Base-by-base conservation (phyloP, 1,284 basidiomycete species). In the Earliella scabrosa region DNA sequence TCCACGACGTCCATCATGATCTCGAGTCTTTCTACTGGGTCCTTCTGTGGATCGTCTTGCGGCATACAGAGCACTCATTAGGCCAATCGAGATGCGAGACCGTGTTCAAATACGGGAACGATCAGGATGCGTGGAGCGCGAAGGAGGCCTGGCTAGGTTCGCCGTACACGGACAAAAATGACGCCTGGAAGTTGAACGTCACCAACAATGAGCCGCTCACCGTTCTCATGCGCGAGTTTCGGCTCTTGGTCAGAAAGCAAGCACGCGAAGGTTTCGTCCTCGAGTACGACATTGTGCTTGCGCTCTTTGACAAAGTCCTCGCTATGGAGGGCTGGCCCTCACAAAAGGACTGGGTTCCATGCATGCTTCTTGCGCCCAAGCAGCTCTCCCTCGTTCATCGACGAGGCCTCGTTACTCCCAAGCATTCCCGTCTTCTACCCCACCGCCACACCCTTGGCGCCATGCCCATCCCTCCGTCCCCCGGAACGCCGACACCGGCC, bases 21-120 rank as follows among this genome's bases (percentile, higher is more conserved):
- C 43, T 60, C 8, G 56, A 63, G 21, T 58, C 59, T 1, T 60
- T 59, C 54, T 61, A 52, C 52, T 63, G 62, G 62, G 45, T 63
- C 3, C 43, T 63, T 2, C 20, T 61, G 11, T 61, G 59, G 56
- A 21, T 57, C 4, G 50, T 61, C 8, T 38, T 61, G 3, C 50
- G 48, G 1, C 54, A 60, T 31, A 56, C 54, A 24, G 13, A 31
- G 29, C 29, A 31, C 29, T 31, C 29, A 31, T 13, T 31, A 31
- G 32, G 32, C 8, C 20, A 34, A 16, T n/a, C 10, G 18, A 35
- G 14, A 16, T 36, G 10, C 16, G 45, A 13, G 35, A 8, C 4
- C 1, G 20, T 47, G 13, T 47, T 47, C 32, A 32, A 35, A n/a
- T 23, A 23, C 23, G 45, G 29, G 3, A 8, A 21, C 9, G 3